Base-by-base conservation (phyloP, 768 basidiomycete species). In the Postia placenta region DNA sequence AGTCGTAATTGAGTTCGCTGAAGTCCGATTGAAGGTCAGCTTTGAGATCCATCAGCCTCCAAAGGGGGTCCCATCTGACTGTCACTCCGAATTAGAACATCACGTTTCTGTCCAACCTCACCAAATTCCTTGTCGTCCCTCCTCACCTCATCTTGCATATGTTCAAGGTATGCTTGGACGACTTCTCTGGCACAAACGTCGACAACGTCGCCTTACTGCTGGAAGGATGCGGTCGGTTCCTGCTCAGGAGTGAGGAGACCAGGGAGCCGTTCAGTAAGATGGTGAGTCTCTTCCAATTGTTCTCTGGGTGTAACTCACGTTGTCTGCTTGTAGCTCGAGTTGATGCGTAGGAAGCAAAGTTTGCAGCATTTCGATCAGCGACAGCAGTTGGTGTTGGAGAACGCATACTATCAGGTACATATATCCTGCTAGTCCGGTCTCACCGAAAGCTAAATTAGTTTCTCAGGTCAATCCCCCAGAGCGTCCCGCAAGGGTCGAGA, bases 81-180 rank as follows among this genome's bases (percentile, higher is more conserved):
- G 46, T 30, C 19, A 20, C 25, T 23, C 20, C 38, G 11, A 19
- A 12, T 19, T 59, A 97, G 92, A 99, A 98, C 61, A 78, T 90
- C 20, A 76, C 80, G 11, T 99, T 87, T 69, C 67, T 93, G 49
- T 87, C 90, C 4, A 95, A 87, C 65, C 69, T 99, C 58, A 94
- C 94, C n/a, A 99, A 99, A 67, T 98, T 98, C 66, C 74, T 79
- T 33, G 82, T 98, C 19, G 89, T 97, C 6, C 93, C 92, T 24
- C 70, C 85, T 3, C 93, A 98, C 64, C 74, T 95, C 48, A 92
- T 98, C 59, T 70, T 99, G 41, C 94, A 98, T 64, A 87, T 92
- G 58, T 88, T 95, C 74, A 98, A 98, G 79, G 92, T 95, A 44
- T 95, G 91, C 66, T 71, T 98, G 59, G 95, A 97, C 62, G 95